These are phyloP conservation scores for Candida andamanensis DNA, from an alignment of 805 yeast species.

Conservation along the genomic window DNA sequence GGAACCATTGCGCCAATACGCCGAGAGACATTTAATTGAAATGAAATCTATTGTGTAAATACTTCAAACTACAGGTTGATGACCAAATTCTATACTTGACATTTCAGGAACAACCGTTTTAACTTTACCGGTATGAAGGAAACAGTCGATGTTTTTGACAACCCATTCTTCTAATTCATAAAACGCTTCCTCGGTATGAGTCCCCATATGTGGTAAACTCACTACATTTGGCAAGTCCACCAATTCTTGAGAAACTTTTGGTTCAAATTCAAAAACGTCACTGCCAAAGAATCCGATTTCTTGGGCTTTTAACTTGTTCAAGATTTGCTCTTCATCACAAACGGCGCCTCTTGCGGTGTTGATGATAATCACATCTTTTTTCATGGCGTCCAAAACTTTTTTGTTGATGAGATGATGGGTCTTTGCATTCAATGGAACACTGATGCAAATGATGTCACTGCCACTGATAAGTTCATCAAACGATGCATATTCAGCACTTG, in stretches of 20 bases:
- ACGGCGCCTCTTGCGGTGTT: slow-evolving; percentile 91
- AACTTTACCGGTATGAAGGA: slow-evolving; percentile 62
- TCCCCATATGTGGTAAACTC: slow-evolving; percentile 86
- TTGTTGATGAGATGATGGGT: slow-evolving; percentile 68
- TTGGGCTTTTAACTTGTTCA: slow-evolving; percentile 53
- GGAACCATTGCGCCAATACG: no score
- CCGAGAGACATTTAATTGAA: no score
- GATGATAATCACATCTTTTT: slow-evolving; percentile 69
- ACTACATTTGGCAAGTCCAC: slow-evolving; percentile 62
- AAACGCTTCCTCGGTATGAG: slow-evolving; percentile 70
- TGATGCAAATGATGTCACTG: slow-evolving; percentile 69
- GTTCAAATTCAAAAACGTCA: slow-evolving; percentile 76
- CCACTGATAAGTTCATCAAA: slow-evolving; percentile 60
- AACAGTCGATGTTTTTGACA: slow-evolving; percentile 60
- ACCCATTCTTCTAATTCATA: slow-evolving; percentile 76
- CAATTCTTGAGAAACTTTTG: slow-evolving; percentile 61
- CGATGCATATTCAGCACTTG: slow-evolving; percentile 63
- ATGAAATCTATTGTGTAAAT: no score
- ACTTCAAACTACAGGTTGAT: slow-evolving; percentile 13
- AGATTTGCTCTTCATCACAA: slow-evolving; percentile 59
- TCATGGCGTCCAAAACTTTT: slow-evolving; percentile 61
- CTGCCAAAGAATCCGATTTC: slow-evolving; percentile 64
- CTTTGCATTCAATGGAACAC: slow-evolving; percentile 67
- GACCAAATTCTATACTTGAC: slow-evolving; percentile 23
- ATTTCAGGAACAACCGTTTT: slow-evolving; percentile 79